These are phyloP conservation scores for Passiflora organensis DNA, from an alignment of 345 rosid species.

Conservation along the genomic window DNA sequence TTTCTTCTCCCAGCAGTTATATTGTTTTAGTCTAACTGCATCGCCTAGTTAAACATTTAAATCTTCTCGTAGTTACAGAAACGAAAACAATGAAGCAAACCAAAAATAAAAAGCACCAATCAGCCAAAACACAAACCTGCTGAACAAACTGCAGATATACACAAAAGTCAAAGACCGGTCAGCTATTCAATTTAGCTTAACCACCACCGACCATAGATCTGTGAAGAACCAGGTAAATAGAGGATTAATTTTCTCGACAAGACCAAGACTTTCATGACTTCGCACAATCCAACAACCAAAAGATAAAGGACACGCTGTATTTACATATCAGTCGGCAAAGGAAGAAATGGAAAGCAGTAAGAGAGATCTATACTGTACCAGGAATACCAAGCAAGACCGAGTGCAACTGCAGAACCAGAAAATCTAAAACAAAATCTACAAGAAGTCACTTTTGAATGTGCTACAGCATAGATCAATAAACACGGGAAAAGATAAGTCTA, in stretches of 20 bases:
- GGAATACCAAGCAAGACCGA: too few relatives aligned
- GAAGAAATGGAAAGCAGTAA: background rate
- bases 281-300: background rate
- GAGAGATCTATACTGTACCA: background rate
- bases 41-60: too few relatives aligned
- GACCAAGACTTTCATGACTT: background rate
- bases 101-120: background rate
- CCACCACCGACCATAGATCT: background rate
- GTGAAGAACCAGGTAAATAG: background rate
- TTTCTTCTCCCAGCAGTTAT: too few relatives aligned
- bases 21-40: too few relatives aligned
- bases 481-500: background rate
- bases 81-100: too few relatives aligned
- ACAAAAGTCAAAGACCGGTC: slow-evolving; percentile 4
- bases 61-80: too few relatives aligned
- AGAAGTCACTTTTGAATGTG: background rate
- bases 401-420: background rate
- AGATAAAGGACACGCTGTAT: background rate
- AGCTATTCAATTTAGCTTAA: background rate
- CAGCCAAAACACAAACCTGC: background rate
- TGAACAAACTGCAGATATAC: background rate
- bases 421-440: background rate
- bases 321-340: background rate
- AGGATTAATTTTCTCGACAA: background rate
- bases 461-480: background rate